Evolutionary conservation across 345 rosid species (phyloP).

Genomic region (Erodium maritimum): DNA sequence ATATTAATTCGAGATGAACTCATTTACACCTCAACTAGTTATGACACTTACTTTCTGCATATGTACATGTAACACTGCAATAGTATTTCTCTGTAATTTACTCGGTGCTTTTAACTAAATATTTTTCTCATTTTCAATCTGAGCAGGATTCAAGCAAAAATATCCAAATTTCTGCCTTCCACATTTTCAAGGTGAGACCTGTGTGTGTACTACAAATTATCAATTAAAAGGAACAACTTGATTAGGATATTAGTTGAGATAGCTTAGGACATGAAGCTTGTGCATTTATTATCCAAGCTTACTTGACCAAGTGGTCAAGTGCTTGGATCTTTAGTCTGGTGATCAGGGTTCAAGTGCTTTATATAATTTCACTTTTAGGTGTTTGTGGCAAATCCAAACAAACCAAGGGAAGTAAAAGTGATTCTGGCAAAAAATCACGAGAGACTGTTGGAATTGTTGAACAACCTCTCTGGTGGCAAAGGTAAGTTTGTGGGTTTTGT

Average conservation of each 20-base stretch:
- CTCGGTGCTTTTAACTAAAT: not conserved
- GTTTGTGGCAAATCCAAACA: conserved; percentile 96
- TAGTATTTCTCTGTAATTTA: no score
- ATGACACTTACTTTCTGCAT: no score
- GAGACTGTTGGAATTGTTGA: conserved; percentile 56
- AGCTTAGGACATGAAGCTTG: no score
- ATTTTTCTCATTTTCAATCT: conserved; percentile 2
- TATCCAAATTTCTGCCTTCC: conserved; percentile 83
- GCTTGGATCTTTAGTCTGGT: no score
- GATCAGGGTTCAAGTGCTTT: not conserved
- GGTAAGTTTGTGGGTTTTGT: conserved; percentile 27
- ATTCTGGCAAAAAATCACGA: conserved; percentile 78
- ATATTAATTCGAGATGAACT: no score
- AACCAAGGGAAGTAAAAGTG: conserved; percentile 73
- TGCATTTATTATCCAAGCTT: not conserved
- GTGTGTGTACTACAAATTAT: no score
- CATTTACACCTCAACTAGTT: no score
- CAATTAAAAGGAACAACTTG: no score
- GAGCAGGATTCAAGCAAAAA: conserved; percentile 90
- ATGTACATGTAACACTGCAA: no score
- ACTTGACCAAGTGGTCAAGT: no score
- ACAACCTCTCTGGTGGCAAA: conserved; percentile 62
- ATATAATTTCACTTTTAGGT: conserved; percentile 36
- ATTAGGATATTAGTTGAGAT: no score
- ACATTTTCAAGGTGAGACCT: conserved; percentile 72